phyloP scores from a whole-genome alignment of 768 basidiomycete species.

The Phanerochaete carnosa region DNA sequence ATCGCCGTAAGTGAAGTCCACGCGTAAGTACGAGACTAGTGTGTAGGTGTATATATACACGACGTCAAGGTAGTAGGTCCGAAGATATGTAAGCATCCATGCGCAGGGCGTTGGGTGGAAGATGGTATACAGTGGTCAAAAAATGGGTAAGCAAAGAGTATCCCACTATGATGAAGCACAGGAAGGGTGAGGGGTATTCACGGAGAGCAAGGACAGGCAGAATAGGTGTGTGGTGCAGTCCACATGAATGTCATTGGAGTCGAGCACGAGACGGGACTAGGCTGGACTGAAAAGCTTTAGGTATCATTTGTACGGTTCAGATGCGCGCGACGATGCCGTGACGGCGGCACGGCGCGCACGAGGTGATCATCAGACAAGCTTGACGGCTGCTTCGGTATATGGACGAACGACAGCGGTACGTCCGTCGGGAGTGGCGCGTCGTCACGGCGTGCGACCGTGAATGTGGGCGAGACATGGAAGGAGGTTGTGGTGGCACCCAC shows the following conservation, averaged over 20 bases:
- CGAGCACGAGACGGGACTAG: not conserved
- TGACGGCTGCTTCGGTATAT: constrained; percentile 5
- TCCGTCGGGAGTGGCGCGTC: constrained; percentile 18
- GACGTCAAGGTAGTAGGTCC: not conserved
- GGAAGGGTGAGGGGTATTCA: not conserved
- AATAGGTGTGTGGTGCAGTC: not conserved
- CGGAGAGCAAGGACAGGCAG: not conserved
- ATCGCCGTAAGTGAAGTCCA: not conserved
- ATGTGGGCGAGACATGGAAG: constrained; percentile 56
- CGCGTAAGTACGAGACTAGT: not conserved
- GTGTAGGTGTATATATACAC: not conserved
- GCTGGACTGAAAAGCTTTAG: not conserved
- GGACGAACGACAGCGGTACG: constrained; percentile 3
- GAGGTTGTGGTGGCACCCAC: constrained; percentile 22
- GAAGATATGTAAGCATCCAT: not conserved
- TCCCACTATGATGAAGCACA: not conserved
- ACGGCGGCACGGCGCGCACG: constrained; percentile 9
- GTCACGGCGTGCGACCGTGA: constrained; percentile 48
- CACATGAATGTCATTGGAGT: not conserved
- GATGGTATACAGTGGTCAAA: constrained; percentile 1
- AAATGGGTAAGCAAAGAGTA: not conserved
- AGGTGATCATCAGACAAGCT: not conserved
- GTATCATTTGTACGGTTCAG: constrained; percentile 8
- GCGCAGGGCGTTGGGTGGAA: not conserved
- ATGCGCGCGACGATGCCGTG: constrained; percentile 6